A percentile compares a stretch with the other conserved stretches of the same genome.
These are phyloP conservation scores for Phytopythium vexans DNA, from an alignment of 352 stramenopile genomes.

Conservation along the genomic window DNA sequence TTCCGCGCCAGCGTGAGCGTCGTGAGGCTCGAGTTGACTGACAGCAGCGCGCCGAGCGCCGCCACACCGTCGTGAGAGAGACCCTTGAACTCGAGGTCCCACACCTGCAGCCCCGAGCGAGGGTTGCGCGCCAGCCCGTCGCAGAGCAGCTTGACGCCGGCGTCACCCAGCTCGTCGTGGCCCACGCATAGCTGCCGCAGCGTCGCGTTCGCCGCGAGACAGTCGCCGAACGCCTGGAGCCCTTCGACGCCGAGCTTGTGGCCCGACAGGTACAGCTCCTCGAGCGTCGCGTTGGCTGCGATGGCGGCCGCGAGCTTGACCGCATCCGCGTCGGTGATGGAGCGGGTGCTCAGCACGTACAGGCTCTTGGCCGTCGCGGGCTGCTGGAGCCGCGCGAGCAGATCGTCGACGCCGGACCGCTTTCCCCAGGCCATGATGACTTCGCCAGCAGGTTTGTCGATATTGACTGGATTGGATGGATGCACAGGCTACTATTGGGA, in stretches of 20 bases:
- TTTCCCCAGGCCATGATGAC: slow-evolving; percentile 74
- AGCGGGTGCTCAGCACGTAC: slow-evolving; percentile 73
- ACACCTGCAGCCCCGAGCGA: slow-evolving; percentile 44
- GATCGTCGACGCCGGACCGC: slow-evolving; percentile 65
- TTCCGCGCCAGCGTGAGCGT: slow-evolving; percentile 69
- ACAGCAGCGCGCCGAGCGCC: slow-evolving; percentile 53
- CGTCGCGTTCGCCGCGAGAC: slow-evolving; percentile 59
- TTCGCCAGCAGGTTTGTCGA: background rate
- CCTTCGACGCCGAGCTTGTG: slow-evolving; percentile 45
- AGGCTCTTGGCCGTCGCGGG: slow-evolving; percentile 59
- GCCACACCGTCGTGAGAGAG: slow-evolving; percentile 37
- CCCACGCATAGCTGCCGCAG: slow-evolving; percentile 69
- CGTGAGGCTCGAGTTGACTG: slow-evolving; percentile 15
- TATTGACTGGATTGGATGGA: too few relatives aligned
- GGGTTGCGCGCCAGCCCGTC: slow-evolving; percentile 49
- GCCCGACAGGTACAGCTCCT: slow-evolving; percentile 78
- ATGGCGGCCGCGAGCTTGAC: slow-evolving; percentile 50
- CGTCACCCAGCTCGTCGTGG: slow-evolving; percentile 53
- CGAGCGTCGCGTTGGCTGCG: slow-evolving; percentile 47
- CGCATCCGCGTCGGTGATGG: slow-evolving; percentile 52
- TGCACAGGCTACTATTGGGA: too few relatives aligned
- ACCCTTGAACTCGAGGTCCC: slow-evolving; percentile 76
- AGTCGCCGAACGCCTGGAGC: slow-evolving; percentile 57
- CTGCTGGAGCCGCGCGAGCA: slow-evolving; percentile 63
- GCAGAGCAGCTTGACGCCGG: slow-evolving; percentile 39